Base-by-base conservation (phyloP, 768 basidiomycete species). In the Russula sp. region DNA sequence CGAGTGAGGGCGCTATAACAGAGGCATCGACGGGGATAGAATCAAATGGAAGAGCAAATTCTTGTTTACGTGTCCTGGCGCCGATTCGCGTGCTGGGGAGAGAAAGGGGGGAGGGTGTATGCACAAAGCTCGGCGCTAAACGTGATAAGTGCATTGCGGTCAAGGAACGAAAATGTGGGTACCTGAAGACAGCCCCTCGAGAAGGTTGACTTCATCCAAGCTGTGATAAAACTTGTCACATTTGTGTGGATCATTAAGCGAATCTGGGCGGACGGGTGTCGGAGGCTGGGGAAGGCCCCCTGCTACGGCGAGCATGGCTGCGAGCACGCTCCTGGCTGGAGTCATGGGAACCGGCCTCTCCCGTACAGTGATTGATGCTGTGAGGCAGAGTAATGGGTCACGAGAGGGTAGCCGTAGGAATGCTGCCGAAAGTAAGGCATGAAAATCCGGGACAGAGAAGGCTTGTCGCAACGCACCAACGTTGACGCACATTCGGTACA, bases 331-430 rank as follows among this genome's bases (percentile, higher is more conserved):
- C 35, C 76, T 68, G 6, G 73, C 71, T 6, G 80, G 73, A 2
- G 79, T 81, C 13, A 79, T 68, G 14, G 79, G 73, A 7, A 89
- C 71, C 0, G 87, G 82, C 68, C 85, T 89, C 27, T 95, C 91
- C 54, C 94, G 83, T n/a, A 96, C 76, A 0, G 94, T 97, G n/a
- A 86, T 80, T 3, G 90, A 92, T 4, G 87, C 80, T 0, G 94
- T 97, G 34, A 97, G 74, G 69, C 88, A 93, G 32, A 97, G 80
- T 11, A 96, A 73, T 10, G 94, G 94, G 63, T 94, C 84, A 3
- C 77, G 69, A 53, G 88, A 82, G 39, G 80, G 77, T 16, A 92
- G 83, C 37, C 85, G 81, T 34, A 94, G 74, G 71, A 87, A 63
- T 51, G 66, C 55, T 60, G 63, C 60, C 57, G 44, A 34, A 34